phyloP scores from a whole-genome alignment of 768 basidiomycete genomes.

The Lactarius sanguifluus region DNA sequence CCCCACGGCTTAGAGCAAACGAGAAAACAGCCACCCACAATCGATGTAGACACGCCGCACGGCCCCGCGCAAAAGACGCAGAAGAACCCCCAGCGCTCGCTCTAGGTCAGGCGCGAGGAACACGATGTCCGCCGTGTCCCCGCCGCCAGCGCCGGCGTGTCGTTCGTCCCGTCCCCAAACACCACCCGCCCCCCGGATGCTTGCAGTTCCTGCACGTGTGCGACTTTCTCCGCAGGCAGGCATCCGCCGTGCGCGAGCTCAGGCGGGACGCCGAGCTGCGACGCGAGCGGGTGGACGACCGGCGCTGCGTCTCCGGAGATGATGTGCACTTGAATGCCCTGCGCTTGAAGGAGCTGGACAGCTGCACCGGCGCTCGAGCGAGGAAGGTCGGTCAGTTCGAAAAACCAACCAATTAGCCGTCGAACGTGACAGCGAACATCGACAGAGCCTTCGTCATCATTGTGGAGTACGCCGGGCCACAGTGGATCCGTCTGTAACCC shows the following conservation, averaged over 20 bases:
- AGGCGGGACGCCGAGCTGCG: slow-evolving; percentile 40
- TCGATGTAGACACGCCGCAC: slow-evolving; percentile 39
- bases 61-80: slow-evolving; percentile 39
- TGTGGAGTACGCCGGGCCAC: slow-evolving; percentile 36
- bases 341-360: slow-evolving; percentile 37
- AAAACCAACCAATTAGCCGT: slow-evolving; percentile 35
- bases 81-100: slow-evolving; percentile 40
- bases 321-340: slow-evolving; percentile 45
- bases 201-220: slow-evolving; percentile 35
- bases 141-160: slow-evolving; percentile 49
- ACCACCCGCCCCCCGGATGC: slow-evolving; percentile 35
- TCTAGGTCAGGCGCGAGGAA: slow-evolving; percentile 37
- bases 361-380: slow-evolving; percentile 43
- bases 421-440: slow-evolving; percentile 42
- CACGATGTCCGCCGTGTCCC: slow-evolving; percentile 48
- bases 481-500: slow-evolving; percentile 34
- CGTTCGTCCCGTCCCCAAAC: slow-evolving; percentile 57
- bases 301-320: slow-evolving; percentile 50
- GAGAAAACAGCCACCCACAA: slow-evolving; percentile 34
- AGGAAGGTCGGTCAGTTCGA: slow-evolving; percentile 46
- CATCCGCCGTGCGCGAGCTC: slow-evolving; percentile 44
- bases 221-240: slow-evolving; percentile 48
- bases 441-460: slow-evolving; percentile 43
- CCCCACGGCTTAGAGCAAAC: background rate
- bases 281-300: slow-evolving; percentile 45